Evolutionary conservation across 1,284 basidiomycete genomes (phyloP).

Genomic region (Cutaneotrichosporon dermatis): DNA sequence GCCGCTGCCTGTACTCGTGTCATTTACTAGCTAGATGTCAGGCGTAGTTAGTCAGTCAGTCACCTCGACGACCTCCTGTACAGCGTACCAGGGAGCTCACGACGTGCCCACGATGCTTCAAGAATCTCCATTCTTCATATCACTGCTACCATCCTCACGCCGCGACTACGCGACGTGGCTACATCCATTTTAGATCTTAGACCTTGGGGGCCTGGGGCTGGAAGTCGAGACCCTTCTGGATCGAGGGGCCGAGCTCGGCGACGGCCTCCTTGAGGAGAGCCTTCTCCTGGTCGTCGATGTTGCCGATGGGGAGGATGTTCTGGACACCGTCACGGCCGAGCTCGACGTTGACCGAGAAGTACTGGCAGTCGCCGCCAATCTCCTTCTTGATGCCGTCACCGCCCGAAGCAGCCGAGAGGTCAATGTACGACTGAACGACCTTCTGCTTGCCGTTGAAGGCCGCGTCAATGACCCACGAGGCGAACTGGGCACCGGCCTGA

Average conservation of each 20-base stretch:
- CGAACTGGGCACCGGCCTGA: constrained; percentile 87
- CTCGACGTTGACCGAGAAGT: constrained; percentile 86
- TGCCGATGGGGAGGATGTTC: constrained; percentile 55
- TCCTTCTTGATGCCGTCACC: constrained; percentile 49
- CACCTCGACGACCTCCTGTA: too few species aligned
- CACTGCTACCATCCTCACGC: too few species aligned
- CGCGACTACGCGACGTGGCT: too few species aligned
- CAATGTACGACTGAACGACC: constrained; percentile 79
- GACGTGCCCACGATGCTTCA: too few species aligned
- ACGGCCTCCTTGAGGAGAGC: constrained; percentile 53
- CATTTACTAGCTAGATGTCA: too few species aligned
- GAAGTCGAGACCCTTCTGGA: constrained; percentile 52
- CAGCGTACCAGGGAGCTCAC: too few species aligned
- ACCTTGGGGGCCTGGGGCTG: constrained; percentile 41
- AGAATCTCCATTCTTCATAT: too few species aligned
- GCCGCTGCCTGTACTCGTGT: too few species aligned
- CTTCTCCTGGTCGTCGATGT: constrained; percentile 53
- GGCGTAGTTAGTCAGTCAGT: too few species aligned
- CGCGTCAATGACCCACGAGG: constrained; percentile 74
- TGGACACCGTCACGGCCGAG: constrained; percentile 61
- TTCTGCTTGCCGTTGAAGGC: constrained; percentile 77
- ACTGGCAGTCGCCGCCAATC: constrained; percentile 59
- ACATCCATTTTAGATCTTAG: too few species aligned
- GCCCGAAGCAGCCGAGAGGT: constrained; percentile 57
- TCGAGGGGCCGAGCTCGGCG: constrained; percentile 54